Evolutionary conservation across 371 early-diverging fungal genomes (phyloP).

Genomic region (Zychaea mexicana): DNA sequence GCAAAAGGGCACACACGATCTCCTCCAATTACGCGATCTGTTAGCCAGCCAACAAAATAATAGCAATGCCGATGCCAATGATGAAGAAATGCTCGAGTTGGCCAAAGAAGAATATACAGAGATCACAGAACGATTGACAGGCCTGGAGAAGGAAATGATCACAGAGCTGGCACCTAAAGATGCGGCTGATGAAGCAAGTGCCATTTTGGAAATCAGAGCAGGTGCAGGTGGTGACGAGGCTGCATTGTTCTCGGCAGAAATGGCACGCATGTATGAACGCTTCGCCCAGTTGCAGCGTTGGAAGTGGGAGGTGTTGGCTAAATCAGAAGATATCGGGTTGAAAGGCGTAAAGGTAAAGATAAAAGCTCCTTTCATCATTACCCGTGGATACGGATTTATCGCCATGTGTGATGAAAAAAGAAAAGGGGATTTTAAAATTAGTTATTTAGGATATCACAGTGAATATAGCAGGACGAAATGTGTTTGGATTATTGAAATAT

Average conservation of each 20-base stretch:
- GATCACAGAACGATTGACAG: slow-evolving; percentile 25
- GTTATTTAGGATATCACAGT: slow-evolving; percentile 56
- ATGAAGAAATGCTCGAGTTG: slow-evolving; percentile 56
- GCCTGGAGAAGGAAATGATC: slow-evolving; percentile 51
- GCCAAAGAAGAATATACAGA: slow-evolving; percentile 59
- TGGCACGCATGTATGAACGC: slow-evolving; percentile 78
- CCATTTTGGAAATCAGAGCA: slow-evolving; percentile 81
- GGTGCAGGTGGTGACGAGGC: slow-evolving; percentile 89
- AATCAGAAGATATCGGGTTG: slow-evolving; percentile 53
- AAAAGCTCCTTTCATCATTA: not conserved
- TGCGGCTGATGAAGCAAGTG: slow-evolving; percentile 70
- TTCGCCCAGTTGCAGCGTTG: slow-evolving; percentile 67
- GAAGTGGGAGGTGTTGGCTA: slow-evolving; percentile 67
- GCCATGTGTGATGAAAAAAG: not conserved
- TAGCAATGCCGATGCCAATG: slow-evolving; percentile 5
- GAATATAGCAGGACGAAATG: slow-evolving; percentile 67
- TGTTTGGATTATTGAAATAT: slow-evolving; percentile 76
- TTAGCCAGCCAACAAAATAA: slow-evolving; percentile 13
- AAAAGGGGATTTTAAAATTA: not conserved
- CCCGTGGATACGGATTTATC: too few relatives aligned
- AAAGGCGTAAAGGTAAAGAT: slow-evolving; percentile 60
- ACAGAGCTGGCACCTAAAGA: slow-evolving; percentile 63
- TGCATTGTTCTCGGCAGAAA: slow-evolving; percentile 73
- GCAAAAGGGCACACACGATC: slow-evolving; percentile 30
- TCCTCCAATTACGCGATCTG: slow-evolving; percentile 31